A percentile compares a stretch with the other conserved stretches of the same genome.
Conservation (phyloP, 106 monocot genomes). For the Dactylorhiza incarnata region DNA sequence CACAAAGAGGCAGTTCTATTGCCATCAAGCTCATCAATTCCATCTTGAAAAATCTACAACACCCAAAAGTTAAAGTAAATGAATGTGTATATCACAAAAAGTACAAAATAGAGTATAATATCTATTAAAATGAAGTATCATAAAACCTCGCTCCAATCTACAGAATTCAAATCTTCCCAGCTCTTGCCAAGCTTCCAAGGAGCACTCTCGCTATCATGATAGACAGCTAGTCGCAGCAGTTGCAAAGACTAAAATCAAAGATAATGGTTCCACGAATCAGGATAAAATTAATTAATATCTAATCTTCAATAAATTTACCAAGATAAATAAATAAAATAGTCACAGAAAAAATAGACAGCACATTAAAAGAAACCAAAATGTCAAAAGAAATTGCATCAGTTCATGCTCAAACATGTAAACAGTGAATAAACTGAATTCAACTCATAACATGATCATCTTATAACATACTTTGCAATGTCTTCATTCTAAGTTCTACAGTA, state of each 20-base stretch:
- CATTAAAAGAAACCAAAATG: background rate
- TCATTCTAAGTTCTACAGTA: too few relatives aligned
- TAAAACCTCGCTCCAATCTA: constrained; percentile 85
- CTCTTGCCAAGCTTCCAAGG: constrained; percentile 71
- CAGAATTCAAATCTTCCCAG: constrained; percentile 80
- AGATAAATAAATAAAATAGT: background rate
- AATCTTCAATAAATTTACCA: background rate
- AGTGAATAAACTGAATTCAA: too few relatives aligned
- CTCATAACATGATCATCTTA: too few relatives aligned
- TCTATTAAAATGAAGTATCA: constrained; percentile 2
- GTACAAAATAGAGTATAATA: background rate
- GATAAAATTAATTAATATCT: background rate
- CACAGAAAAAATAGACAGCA: background rate
- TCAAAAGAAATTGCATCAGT: background rate
- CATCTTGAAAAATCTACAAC: constrained; percentile 81
- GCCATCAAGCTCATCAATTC: constrained; percentile 46
- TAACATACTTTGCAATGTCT: too few relatives aligned
- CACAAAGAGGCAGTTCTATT: constrained; percentile 25
- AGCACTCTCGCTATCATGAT: constrained; percentile 80
- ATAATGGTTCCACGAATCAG: constrained; percentile 1
- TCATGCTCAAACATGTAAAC: too few relatives aligned
- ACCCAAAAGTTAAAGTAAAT: background rate
- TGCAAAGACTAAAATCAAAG: constrained; percentile 60
- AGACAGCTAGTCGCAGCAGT: constrained; percentile 73
- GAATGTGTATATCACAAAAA: background rate